phyloP scores from a whole-genome alignment of 2,329 filamentous ascomycete species.

The Coniosporium tulheliwenetii region DNA sequence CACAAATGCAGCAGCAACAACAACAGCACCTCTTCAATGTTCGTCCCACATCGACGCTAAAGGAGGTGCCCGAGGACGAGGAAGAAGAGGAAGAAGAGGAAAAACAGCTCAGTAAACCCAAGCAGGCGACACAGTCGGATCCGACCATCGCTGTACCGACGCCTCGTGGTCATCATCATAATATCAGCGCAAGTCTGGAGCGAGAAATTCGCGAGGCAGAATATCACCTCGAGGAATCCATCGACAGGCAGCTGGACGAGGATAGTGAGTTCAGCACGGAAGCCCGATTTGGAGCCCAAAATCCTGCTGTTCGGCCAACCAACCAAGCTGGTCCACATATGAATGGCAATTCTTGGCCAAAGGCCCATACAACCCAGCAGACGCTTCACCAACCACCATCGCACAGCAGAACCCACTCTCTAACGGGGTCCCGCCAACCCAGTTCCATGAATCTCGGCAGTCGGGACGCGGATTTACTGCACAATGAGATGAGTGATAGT shows the following conservation, averaged over 20 bases:
- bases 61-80: constrained; percentile 60
- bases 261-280: constrained; percentile 41
- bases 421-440: too few species aligned
- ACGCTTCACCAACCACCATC: too few species aligned
- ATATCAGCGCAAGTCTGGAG: constrained; percentile 63
- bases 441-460: too few species aligned
- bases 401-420: too few species aligned
- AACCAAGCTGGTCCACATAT: constrained; percentile 11
- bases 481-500: too few species aligned
- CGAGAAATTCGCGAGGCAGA: constrained; percentile 75
- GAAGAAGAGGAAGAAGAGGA: constrained; percentile 51
- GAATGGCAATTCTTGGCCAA: constrained; percentile 1
- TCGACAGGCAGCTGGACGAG: constrained; percentile 53
- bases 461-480: too few species aligned
- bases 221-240: constrained; percentile 40
- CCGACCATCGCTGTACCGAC: constrained; percentile 41
- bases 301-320: neutral
- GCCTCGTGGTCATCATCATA: constrained; percentile 49
- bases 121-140: constrained; percentile 14
- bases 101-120: constrained; percentile 28
- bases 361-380: too few species aligned
- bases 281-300: constrained; percentile 13
- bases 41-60: constrained; percentile 34
- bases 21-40: constrained; percentile 39
- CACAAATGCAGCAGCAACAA: constrained; percentile 31